Conservation (phyloP, 108 stramenopile species). For the Mediolabrus comicus region DNA sequence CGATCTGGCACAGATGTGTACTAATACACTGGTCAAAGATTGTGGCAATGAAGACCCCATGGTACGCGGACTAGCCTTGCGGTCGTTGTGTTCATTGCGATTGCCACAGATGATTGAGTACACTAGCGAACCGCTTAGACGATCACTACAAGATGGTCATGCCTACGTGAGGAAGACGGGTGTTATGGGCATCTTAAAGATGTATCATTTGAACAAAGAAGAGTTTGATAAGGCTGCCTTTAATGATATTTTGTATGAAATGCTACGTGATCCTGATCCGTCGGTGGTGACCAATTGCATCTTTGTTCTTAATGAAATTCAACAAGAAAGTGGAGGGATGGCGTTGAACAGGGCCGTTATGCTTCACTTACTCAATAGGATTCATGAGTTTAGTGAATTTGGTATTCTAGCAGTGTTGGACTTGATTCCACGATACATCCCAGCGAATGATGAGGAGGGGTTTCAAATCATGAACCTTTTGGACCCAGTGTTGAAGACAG, state of each 20-base stretch:
- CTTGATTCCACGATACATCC: conserved; percentile 91
- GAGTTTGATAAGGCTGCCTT: conserved; percentile 76
- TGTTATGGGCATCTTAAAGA: conserved; percentile 97
- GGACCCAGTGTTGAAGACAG: conserved; percentile 94
- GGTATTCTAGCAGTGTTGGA: conserved; percentile 92
- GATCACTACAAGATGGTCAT: conserved; percentile 84
- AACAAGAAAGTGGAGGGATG: conserved; percentile 94
- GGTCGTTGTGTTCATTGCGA: conserved; percentile 90
- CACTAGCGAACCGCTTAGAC: conserved; percentile 84
- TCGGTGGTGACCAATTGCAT: conserved; percentile 95
- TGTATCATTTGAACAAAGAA: conserved; percentile 90
- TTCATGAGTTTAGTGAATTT: conserved; percentile 98
- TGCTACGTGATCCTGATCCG: conserved; percentile 96
- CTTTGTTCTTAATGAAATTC: conserved; percentile 94
- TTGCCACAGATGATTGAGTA: conserved; percentile 98
- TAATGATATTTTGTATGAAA: conserved; percentile 94
- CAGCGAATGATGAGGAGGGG: conserved; percentile 89
- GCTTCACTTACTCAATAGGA: conserved; percentile 93
- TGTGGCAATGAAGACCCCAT: conserved; percentile 98
- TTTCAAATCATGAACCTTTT: conserved; percentile 99
- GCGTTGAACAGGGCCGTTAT: conserved; percentile 93
- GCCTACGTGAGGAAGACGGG: conserved; percentile 98
- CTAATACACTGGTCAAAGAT: conserved; percentile 98
- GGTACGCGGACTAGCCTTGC: conserved; percentile 97
- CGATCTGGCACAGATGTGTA: conserved; percentile 99